Percentiles rank a stretch among this genome's conserved stretches.
phyloP scores from a whole-genome alignment of 2,329 filamentous ascomycete genomes.

The Cercospora sp. region DNA sequence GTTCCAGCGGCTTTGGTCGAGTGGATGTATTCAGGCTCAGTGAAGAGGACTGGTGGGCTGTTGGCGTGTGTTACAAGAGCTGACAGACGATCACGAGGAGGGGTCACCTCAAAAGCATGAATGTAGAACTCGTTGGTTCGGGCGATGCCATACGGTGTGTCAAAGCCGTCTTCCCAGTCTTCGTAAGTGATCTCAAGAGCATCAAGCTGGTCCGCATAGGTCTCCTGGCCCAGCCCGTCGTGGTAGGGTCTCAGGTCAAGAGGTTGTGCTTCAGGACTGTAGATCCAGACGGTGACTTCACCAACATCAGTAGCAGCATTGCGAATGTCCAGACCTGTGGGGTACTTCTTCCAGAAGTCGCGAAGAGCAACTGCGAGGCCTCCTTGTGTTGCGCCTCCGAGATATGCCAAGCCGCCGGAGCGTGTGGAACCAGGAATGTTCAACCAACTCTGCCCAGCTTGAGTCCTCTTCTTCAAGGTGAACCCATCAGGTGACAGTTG shows the following conservation, averaged over 20 bases:
- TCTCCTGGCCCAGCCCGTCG: slow-evolving; percentile 57
- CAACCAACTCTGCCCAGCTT: slow-evolving; percentile 58
- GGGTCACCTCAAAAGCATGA: slow-evolving; percentile 55
- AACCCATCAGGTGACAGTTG: slow-evolving; percentile 64
- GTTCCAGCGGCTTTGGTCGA: slow-evolving; percentile 56
- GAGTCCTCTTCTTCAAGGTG: slow-evolving; percentile 61
- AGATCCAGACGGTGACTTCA: slow-evolving; percentile 61
- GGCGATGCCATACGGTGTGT: slow-evolving; percentile 59
- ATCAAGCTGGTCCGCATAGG: slow-evolving; percentile 59
- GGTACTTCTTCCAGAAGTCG: slow-evolving; percentile 65
- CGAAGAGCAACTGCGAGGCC: slow-evolving; percentile 60
- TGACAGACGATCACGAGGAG: slow-evolving; percentile 50
- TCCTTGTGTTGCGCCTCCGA: slow-evolving; percentile 58
- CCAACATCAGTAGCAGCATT: slow-evolving; percentile 54
- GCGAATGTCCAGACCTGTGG: slow-evolving; percentile 58
- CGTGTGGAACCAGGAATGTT: slow-evolving; percentile 59
- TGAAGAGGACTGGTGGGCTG: slow-evolving; percentile 54
- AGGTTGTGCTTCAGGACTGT: slow-evolving; percentile 57
- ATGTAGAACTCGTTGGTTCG: slow-evolving; percentile 58
- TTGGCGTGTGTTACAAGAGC: slow-evolving; percentile 50
- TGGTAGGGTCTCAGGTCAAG: slow-evolving; percentile 60
- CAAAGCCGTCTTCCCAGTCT: slow-evolving; percentile 58
- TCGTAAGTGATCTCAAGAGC: slow-evolving; percentile 65
- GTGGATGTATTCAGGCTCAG: slow-evolving; percentile 52
- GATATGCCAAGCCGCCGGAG: slow-evolving; percentile 58